phyloP scores from a whole-genome alignment of 805 yeast species.

The Kuraishia piskuri region DNA sequence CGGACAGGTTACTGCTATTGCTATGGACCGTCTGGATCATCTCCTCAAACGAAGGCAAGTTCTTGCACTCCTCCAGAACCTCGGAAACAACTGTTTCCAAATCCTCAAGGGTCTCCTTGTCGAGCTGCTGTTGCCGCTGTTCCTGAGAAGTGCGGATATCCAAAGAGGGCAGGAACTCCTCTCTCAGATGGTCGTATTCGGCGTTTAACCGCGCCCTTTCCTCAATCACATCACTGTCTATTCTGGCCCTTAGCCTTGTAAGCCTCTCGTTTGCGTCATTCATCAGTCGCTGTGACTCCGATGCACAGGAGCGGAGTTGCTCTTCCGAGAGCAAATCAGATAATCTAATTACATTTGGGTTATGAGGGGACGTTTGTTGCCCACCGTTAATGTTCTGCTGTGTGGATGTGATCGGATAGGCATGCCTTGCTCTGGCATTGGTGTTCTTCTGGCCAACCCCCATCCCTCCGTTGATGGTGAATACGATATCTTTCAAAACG shows the following conservation, averaged over 20 bases:
- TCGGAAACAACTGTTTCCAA: conserved; percentile 15
- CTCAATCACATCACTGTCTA: conserved; percentile 27
- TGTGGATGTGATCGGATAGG: background rate
- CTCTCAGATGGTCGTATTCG: conserved; percentile 31
- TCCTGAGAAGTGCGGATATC: conserved; percentile 5
- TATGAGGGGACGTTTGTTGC: conserved; percentile 4
- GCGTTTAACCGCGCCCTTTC: conserved; percentile 28
- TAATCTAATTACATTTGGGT: conserved; percentile 15
- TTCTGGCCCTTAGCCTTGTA: conserved; percentile 21
- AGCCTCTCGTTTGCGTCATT: conserved; percentile 12
- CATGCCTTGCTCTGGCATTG: background rate
- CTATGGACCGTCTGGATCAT: conserved; percentile 20
- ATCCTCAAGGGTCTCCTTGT: conserved; percentile 11
- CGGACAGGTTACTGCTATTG: conserved; percentile 17
- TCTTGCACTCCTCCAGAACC: conserved; percentile 13
- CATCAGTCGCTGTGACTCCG: conserved; percentile 13
- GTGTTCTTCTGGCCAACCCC: background rate
- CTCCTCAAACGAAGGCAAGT: conserved; percentile 20
- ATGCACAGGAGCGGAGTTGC: conserved; percentile 23
- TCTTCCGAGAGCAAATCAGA: conserved; percentile 23
- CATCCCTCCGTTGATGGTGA: conserved; percentile 12
- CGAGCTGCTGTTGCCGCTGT: conserved; percentile 5
- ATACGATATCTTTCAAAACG: conserved; percentile 16
- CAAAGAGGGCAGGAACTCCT: conserved; percentile 21
- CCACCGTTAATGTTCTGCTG: no score